These are phyloP conservation scores for Leucoagaricus sp. DNA, from an alignment of 1,284 basidiomycete genomes.

Conservation along the genomic window DNA sequence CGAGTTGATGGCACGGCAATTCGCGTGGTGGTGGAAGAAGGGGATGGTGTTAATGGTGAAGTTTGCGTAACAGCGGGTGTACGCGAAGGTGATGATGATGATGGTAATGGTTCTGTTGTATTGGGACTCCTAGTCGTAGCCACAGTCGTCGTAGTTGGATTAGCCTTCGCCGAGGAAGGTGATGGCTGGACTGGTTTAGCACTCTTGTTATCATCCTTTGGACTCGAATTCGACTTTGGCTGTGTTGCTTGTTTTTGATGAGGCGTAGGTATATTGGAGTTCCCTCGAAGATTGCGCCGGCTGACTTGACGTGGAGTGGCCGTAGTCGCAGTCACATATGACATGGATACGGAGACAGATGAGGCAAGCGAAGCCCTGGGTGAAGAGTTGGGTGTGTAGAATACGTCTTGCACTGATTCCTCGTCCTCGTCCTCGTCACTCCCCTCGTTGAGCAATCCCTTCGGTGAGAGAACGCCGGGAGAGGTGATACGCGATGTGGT, in stretches of 20 bases:
- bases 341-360: slow-evolving; percentile 17
- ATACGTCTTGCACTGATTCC: slow-evolving; percentile 44
- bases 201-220: neutral
- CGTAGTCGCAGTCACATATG: slow-evolving; percentile 18
- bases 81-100: slow-evolving; percentile 16
- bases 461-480: slow-evolving; percentile 11
- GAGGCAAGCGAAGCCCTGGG: slow-evolving; percentile 47
- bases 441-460: slow-evolving; percentile 21
- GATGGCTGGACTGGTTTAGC: neutral
- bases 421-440: slow-evolving; percentile 29
- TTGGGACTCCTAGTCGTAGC: neutral
- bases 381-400: slow-evolving; percentile 53
- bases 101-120: slow-evolving; percentile 4
- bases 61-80: slow-evolving; percentile 7
- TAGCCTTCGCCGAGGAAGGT: slow-evolving; percentile 8
- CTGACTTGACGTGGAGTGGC: slow-evolving; percentile 20
- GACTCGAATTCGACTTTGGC: neutral
- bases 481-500: slow-evolving; percentile 6
- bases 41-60: slow-evolving; percentile 14
- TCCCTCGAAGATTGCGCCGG: slow-evolving; percentile 22
- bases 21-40: slow-evolving; percentile 14
- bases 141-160: neutral
- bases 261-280: neutral
- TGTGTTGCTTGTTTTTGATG: neutral
- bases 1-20: slow-evolving; percentile 29